Evolutionary conservation across 768 basidiomycete species (phyloP).

Genomic region (Nidularia sp.): DNA sequence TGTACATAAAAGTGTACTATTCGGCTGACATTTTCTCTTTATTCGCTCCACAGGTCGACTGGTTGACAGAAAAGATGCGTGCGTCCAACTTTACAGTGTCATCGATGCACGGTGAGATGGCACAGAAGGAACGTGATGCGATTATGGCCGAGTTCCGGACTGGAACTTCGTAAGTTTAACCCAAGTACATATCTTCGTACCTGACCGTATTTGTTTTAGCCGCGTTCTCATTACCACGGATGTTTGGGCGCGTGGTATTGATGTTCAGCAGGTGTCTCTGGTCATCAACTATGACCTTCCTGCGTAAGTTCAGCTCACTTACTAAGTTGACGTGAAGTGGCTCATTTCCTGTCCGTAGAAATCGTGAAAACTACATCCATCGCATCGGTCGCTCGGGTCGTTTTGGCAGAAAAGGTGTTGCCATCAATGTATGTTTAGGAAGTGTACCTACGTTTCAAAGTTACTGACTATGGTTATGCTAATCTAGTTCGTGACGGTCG

Average conservation of each 20-base stretch:
- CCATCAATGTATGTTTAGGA: conserved; percentile 79
- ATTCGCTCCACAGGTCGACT: conserved; percentile 74
- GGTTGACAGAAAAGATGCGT: conserved; percentile 98
- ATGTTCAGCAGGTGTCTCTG: conserved; percentile 95
- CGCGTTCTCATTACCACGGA: conserved; percentile 95
- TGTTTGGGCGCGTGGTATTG: conserved; percentile 97
- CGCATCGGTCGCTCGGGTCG: conserved; percentile 99
- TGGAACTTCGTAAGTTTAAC: conserved; percentile 73
- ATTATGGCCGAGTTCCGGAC: conserved; percentile 97
- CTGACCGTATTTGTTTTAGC: conserved; percentile 34
- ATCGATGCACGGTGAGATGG: conserved; percentile 95
- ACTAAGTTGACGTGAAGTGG: conserved; percentile 3
- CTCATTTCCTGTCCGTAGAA: conserved; percentile 45
- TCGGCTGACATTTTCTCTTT: not conserved
- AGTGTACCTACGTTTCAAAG: conserved; percentile 2
- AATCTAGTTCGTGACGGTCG: conserved; percentile 82
- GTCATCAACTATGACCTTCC: conserved; percentile 98
- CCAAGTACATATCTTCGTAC: conserved; percentile 5
- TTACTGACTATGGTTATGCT: conserved; percentile 11
- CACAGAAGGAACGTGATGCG: conserved; percentile 90
- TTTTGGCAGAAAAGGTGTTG: conserved; percentile 98
- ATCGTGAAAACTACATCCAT: conserved; percentile 99
- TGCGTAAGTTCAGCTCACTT: conserved; percentile 49
- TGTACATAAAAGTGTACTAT: no score
- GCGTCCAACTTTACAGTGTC: conserved; percentile 99